These are phyloP conservation scores for Solanum tarapatanum DNA, from an alignment of 257 asterid species.

Conservation along the genomic window DNA sequence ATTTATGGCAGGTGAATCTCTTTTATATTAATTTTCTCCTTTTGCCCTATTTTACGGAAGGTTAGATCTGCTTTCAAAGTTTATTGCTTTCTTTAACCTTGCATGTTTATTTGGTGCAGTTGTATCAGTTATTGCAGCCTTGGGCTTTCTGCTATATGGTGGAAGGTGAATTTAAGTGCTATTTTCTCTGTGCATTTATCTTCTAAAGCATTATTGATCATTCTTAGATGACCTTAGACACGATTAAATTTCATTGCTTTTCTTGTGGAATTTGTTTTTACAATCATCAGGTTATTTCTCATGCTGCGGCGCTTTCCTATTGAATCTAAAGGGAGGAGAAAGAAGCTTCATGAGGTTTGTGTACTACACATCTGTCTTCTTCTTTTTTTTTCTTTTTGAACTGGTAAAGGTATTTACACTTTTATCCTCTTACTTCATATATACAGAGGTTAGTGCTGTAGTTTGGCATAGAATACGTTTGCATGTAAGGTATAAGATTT, in stretches of 20 bases:
- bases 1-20: conserved; percentile 66
- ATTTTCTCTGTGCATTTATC: not conserved
- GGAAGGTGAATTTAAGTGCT: conserved; percentile 56
- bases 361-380: not conserved
- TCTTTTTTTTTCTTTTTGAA: not conserved
- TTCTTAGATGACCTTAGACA: not conserved
- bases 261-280: not conserved
- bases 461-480: not conserved
- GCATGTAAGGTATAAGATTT: not conserved
- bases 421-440: not conserved
- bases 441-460: not conserved
- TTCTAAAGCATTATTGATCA: not conserved
- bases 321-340: conserved; percentile 94
- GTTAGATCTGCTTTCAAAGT: not conserved
- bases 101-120: conserved; percentile 39
- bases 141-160: conserved; percentile 87
- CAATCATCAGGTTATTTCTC: conserved; percentile 54
- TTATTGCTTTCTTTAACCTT: not conserved
- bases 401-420: not conserved
- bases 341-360: conserved; percentile 88
- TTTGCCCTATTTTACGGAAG: not conserved
- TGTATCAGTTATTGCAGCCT: conserved; percentile 76
- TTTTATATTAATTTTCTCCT: not conserved
- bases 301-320: conserved; percentile 90
- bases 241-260: not conserved